These are phyloP conservation scores for Glarea lozoyensis DNA, from an alignment of 495 filamentous ascomycete species.

Conservation along the genomic window DNA sequence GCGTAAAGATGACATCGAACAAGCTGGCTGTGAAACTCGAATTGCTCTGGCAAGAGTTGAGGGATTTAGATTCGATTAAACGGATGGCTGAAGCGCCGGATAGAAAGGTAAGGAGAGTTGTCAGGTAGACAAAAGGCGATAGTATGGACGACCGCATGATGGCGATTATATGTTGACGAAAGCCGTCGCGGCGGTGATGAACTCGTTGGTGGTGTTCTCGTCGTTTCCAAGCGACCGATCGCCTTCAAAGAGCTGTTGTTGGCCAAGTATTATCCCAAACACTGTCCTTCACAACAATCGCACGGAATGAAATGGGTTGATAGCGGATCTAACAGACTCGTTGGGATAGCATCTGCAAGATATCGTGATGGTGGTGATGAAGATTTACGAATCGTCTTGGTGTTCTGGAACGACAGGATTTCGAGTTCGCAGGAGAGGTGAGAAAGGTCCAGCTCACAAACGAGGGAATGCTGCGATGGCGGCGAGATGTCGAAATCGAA, in stretches of 20 bases:
- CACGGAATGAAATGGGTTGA: no score
- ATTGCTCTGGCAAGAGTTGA: slow-evolving; percentile 69
- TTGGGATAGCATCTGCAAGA: no score
- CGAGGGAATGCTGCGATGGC: slow-evolving; percentile 8
- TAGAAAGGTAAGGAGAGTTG: slow-evolving; percentile 18
- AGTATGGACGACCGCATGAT: slow-evolving; percentile 26
- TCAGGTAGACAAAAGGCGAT: slow-evolving; percentile 26
- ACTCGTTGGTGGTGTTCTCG: slow-evolving; percentile 10
- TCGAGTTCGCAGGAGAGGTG: slow-evolving; percentile 5
- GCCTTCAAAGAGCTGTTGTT: no score
- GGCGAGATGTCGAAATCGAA: slow-evolving; percentile 12
- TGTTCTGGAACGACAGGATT: slow-evolving; percentile 17
- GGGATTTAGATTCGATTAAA: slow-evolving; percentile 61
- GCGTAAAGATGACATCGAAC: slow-evolving; percentile 75
- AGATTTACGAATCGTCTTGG: no score
- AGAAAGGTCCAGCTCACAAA: slow-evolving; percentile 3
- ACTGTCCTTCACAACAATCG: no score
- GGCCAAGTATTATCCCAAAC: no score
- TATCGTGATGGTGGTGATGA: no score
- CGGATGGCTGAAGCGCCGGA: slow-evolving; percentile 24
- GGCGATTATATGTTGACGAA: slow-evolving; percentile 12
- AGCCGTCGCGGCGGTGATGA: slow-evolving; percentile 13
- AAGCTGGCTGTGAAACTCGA: slow-evolving; percentile 75
- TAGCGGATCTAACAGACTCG: no score
- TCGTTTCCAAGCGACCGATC: slow-evolving; percentile 6